phyloP scores from a whole-genome alignment of 768 basidiomycete genomes.

The Tylopilus felleus region DNA sequence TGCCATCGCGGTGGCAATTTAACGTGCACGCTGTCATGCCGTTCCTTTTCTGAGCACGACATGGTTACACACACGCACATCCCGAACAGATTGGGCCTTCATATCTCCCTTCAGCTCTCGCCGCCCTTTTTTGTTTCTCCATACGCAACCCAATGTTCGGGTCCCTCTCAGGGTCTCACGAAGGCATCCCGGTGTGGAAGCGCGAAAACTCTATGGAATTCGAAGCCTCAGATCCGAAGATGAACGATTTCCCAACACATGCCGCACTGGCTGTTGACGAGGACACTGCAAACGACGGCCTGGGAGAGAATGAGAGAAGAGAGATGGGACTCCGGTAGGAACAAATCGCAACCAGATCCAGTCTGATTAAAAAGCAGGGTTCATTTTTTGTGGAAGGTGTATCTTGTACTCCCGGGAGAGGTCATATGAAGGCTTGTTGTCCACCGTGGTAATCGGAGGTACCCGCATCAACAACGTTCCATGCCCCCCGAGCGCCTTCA shows the following conservation, averaged over 20 bases:
- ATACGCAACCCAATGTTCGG: background rate
- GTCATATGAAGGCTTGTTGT: constrained; percentile 17
- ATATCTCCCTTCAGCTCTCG: background rate
- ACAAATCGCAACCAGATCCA: constrained; percentile 14
- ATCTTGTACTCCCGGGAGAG: constrained; percentile 13
- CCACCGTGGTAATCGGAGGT: constrained; percentile 25
- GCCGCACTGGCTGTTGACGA: background rate
- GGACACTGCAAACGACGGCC: background rate
- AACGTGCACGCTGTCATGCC: constrained; percentile 5
- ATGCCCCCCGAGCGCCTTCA: constrained; percentile 1
- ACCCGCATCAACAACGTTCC: constrained; percentile 13
- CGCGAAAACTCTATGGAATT: constrained; percentile 13
- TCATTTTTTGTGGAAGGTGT: background rate
- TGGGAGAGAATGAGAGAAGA: background rate
- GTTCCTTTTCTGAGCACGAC: constrained; percentile 3
- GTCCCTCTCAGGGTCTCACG: background rate
- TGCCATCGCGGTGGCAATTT: constrained; percentile 6
- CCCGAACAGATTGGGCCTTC: constrained; percentile 4
- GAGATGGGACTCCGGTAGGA: constrained; percentile 13
- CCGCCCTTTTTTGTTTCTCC: background rate
- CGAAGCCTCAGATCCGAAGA: constrained; percentile 12
- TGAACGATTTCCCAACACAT: constrained; percentile 6
- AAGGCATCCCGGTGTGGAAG: constrained; percentile 9
- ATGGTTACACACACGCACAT: constrained; percentile 6
- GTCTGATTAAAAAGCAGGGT: constrained; percentile 15